Conservation (phyloP, 139 green algal genomes). For the Limnomonas spitsbergensis region DNA sequence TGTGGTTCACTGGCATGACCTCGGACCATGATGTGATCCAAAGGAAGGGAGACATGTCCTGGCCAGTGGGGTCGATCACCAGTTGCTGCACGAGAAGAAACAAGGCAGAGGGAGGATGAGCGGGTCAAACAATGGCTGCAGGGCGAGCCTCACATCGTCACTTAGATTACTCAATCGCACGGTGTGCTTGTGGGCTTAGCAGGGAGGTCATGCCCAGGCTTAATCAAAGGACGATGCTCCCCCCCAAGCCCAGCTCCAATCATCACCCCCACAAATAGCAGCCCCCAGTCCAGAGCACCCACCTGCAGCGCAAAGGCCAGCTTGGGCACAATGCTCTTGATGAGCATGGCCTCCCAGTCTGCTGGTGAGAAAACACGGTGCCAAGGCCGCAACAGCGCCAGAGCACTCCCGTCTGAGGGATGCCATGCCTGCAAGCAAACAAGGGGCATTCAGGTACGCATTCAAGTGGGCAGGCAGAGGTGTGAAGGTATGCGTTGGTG, state of each 20-base stretch:
- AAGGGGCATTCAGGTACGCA: not conserved
- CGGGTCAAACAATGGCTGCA: too few relatives aligned
- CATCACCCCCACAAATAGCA: too few relatives aligned
- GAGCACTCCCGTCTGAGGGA: slow-evolving; percentile 72
- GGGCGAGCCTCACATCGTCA: too few relatives aligned
- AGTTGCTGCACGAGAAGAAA: slow-evolving; percentile 34
- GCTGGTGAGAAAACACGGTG: slow-evolving; percentile 65
- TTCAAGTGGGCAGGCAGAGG: not conserved
- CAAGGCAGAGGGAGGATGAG: not conserved
- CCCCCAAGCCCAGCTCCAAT: too few relatives aligned
- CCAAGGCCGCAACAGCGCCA: slow-evolving; percentile 84
- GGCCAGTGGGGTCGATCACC: slow-evolving; percentile 74
- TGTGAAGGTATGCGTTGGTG: too few relatives aligned
- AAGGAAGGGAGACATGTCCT: slow-evolving; percentile 77
- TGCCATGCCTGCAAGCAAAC: slow-evolving; percentile 65
- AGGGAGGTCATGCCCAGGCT: too few relatives aligned
- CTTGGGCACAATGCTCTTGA: slow-evolving; percentile 81
- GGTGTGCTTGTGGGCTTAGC: too few relatives aligned
- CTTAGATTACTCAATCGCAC: too few relatives aligned
- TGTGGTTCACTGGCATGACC: slow-evolving; percentile 51
- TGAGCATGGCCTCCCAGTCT: slow-evolving; percentile 79
- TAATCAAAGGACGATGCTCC: too few relatives aligned
- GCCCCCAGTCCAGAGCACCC: too few relatives aligned
- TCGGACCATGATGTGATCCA: slow-evolving; percentile 81
- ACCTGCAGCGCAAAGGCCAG: slow-evolving; percentile 53